Percentiles rank a stretch among this genome's conserved stretches.
These are phyloP conservation scores for Hyparrhenia diplandra DNA, from an alignment of 176 grass and related monocot genomes.

Conservation along the genomic window DNA sequence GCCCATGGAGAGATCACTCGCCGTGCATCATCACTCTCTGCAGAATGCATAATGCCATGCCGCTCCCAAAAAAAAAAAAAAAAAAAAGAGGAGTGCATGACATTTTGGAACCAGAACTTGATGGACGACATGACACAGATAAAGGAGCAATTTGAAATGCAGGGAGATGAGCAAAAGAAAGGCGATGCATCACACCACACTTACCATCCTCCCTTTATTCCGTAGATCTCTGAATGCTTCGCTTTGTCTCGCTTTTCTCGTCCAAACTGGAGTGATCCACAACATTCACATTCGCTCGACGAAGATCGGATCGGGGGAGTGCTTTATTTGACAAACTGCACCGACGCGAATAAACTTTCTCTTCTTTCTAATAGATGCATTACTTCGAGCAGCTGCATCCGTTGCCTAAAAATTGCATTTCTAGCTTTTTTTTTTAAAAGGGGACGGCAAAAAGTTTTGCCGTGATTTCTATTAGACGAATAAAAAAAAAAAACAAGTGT, in stretches of 20 bases:
- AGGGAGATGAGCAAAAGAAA: not conserved
- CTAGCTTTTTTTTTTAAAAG: too few relatives aligned
- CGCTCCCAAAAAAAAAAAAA: too few relatives aligned
- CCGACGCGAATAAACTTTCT: not conserved
- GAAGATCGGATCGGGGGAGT: not conserved
- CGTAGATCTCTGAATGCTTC: not conserved
- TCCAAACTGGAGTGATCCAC: not conserved
- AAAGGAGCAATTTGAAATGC: not conserved
- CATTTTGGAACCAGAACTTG: not conserved
- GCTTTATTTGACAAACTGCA: slow-evolving; percentile 20
- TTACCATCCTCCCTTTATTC: not conserved
- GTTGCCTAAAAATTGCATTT: not conserved
- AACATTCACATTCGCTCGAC: not conserved
- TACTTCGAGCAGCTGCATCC: not conserved
- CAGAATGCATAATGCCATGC: not conserved
- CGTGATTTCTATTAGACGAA: too few relatives aligned
- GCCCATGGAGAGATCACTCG: not conserved
- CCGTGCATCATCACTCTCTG: not conserved
- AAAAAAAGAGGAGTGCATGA: not conserved
- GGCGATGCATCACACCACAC: too few relatives aligned
- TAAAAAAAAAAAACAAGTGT: too few relatives aligned
- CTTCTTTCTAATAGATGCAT: not conserved
- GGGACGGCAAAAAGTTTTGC: too few relatives aligned
- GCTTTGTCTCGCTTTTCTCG: not conserved
- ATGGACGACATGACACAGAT: not conserved